phyloP scores from a whole-genome alignment of 768 basidiomycete genomes.

The Trametes gibbosa region DNA sequence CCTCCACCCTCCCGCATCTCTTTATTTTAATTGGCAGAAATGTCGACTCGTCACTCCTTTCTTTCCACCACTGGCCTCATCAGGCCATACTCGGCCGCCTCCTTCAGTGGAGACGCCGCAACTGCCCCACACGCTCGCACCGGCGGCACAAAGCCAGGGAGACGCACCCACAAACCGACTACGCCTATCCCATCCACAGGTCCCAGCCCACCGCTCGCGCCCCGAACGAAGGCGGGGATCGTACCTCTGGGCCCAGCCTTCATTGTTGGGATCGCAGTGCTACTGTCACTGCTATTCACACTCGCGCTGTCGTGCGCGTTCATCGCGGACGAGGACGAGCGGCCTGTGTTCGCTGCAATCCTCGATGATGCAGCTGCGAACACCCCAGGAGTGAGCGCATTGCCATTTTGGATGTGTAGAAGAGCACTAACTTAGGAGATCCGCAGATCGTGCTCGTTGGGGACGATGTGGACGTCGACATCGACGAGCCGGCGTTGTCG shows the following conservation, averaged over 20 bases:
- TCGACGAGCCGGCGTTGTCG: slow-evolving; percentile 55
- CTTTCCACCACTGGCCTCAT: slow-evolving; percentile 38
- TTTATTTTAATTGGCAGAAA: background rate
- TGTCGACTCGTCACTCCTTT: slow-evolving; percentile 38
- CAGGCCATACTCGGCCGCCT: slow-evolving; percentile 16
- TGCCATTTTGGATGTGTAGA: background rate
- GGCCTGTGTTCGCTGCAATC: slow-evolving; percentile 37
- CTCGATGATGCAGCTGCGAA: slow-evolving; percentile 40
- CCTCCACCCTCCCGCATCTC: slow-evolving; percentile 23
- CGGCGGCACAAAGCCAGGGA: slow-evolving; percentile 22
- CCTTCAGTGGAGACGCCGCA: slow-evolving; percentile 6
- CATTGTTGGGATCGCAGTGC: slow-evolving; percentile 36
- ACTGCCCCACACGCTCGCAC: slow-evolving; percentile 12
- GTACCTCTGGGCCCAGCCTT: slow-evolving; percentile 28
- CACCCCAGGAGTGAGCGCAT: slow-evolving; percentile 43
- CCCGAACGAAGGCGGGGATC: slow-evolving; percentile 20
- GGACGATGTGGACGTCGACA: slow-evolving; percentile 55
- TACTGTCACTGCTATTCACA: slow-evolving; percentile 49
- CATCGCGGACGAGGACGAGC: slow-evolving; percentile 45
- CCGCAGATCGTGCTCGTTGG: slow-evolving; percentile 53
- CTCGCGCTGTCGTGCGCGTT: slow-evolving; percentile 48
- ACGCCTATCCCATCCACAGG: background rate
- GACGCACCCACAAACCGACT: background rate
- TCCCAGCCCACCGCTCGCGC: background rate
- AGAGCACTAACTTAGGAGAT: background rate